phyloP scores from a whole-genome alignment of 2,329 filamentous ascomycete species.

The Diplodia scrobiculata region DNA sequence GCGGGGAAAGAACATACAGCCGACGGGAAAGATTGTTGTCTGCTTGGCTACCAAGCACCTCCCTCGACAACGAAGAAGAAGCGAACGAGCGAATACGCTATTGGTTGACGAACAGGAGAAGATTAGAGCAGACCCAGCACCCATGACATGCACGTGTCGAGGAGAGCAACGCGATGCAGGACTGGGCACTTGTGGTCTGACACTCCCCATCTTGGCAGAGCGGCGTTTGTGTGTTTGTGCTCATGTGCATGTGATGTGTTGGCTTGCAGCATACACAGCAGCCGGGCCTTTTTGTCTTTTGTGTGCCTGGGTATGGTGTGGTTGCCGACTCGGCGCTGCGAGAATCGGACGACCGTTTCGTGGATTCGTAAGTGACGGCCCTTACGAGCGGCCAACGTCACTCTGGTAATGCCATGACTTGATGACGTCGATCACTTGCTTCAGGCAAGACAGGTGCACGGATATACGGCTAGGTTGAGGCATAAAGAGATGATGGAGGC shows the following conservation, averaged over 20 bases:
- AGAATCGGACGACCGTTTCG: background rate
- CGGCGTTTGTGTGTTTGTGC: background rate
- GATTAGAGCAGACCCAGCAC: too few species aligned
- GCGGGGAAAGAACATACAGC: background rate
- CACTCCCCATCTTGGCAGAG: too few species aligned
- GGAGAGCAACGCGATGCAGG: too few species aligned
- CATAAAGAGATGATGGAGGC: background rate
- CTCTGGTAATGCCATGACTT: background rate
- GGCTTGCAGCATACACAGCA: background rate
- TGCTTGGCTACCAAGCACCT: background rate
- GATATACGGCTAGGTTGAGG: background rate
- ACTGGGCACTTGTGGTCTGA: too few species aligned
- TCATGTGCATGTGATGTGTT: background rate
- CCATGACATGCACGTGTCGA: too few species aligned
- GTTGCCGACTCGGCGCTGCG: background rate
- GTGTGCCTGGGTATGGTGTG: background rate
- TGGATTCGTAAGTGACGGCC: background rate
- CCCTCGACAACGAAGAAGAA: background rate
- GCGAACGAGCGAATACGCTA: background rate
- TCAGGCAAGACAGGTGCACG: background rate
- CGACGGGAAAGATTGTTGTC: background rate
- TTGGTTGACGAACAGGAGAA: background rate
- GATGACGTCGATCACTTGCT: background rate
- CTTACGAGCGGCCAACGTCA: background rate
- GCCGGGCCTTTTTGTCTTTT: background rate